These are phyloP conservation scores for Cryptosporidium felis DNA, from an alignment of 169 alveolate genomes.

Conservation along the genomic window DNA sequence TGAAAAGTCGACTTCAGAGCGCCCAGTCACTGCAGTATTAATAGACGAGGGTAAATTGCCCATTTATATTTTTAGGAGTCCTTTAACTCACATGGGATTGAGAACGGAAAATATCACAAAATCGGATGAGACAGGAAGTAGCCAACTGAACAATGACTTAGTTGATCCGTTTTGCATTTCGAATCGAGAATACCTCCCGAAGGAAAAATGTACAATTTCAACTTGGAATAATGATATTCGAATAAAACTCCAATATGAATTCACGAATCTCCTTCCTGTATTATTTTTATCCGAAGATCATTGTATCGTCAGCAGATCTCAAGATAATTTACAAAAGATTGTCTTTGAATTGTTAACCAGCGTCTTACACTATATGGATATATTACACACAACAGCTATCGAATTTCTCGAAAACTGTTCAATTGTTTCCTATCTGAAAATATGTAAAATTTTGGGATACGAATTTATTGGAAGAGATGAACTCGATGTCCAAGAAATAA, in stretches of 20 bases:
- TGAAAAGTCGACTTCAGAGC: too few relatives aligned
- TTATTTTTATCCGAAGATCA: conserved; percentile 16
- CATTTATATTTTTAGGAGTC: too few relatives aligned
- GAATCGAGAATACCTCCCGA: conserved; percentile 40
- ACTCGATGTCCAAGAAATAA: conserved; percentile 6
- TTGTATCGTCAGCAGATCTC: not conserved
- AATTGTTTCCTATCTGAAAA: conserved; percentile 23
- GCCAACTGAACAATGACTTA: not conserved
- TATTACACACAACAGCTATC: not conserved
- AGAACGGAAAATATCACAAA: too few relatives aligned
- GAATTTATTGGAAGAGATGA: conserved; percentile 31
- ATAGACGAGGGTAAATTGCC: too few relatives aligned
- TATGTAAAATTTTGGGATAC: conserved; percentile 19
- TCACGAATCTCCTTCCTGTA: conserved; percentile 13
- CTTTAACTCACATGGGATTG: too few relatives aligned
- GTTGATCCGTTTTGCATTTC: not conserved
- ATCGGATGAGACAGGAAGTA: conserved; percentile 1
- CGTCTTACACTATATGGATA: conserved; percentile 21
- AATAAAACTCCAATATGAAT: conserved; percentile 40
- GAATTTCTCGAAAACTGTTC: conserved; percentile 65
- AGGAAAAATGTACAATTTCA: not conserved
- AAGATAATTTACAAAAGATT: conserved; percentile 18
- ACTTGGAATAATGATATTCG: conserved; percentile 49
- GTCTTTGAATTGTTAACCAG: conserved; percentile 21
- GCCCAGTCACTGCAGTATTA: too few relatives aligned